Base-by-base conservation (phyloP, 2,329 filamentous ascomycete genomes). In the Aspergillus quadricinctus region DNA sequence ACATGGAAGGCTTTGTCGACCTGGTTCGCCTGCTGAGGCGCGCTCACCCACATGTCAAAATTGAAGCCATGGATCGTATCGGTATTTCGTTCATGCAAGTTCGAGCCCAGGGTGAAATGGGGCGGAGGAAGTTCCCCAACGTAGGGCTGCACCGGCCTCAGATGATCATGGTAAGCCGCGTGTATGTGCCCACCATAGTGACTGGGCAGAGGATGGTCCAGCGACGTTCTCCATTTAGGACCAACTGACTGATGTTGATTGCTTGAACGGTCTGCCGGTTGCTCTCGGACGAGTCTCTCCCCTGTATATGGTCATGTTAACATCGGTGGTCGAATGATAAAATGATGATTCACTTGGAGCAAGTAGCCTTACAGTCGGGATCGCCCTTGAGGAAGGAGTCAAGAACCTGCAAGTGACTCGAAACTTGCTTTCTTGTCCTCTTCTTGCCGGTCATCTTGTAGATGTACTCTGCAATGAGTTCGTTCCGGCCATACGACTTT, bases 361-460 rank as follows among this genome's bases (percentile, higher is more conserved):
- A 43, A 40, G n/a, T 2, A 27, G 48, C 70, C 78, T 75, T 69
- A 83, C 81, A 82, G 57, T 77, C 72, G 28, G 79, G 77, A 58
- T 83, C 78, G 4, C 78, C 75, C 59, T 77, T 75, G 40, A 86
- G 72, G 57, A 83, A 80, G 11, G 77, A 78, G 66, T 84, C 83
- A 21, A 87, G 73, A 2, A 86, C 83, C 68, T 87, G 84, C 27
- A 86, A 78, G 65, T 87, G 84, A 63, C 84, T 87, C 0, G 84
- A 86, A 4, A 87, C 81, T 64, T 86, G 82, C 67, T 87, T 87
- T 51, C 84, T 76, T 17, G 69, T 72, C 53, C 84, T 75, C 27
- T 64, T 66, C 55, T 79, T 79, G 23, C 83, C 82, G 6, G 83
- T 86, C 56, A 77, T 73, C 55, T 78, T 78, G 61, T 75, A 72